These are phyloP conservation scores for Falciphora oryzae DNA, from an alignment of 2,329 filamentous ascomycete species.

Conservation along the genomic window DNA sequence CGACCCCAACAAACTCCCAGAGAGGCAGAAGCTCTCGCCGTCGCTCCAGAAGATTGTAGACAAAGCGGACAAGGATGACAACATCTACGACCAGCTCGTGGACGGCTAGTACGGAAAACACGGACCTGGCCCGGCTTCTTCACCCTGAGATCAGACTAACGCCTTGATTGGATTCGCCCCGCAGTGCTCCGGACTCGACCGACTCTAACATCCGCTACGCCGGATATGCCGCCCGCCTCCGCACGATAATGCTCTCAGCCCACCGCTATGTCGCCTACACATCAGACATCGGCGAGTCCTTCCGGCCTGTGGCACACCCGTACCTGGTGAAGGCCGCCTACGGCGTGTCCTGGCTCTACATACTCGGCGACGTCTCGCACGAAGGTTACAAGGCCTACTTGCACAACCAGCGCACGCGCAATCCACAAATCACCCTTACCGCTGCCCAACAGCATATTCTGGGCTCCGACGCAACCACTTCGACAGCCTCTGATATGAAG, in stretches of 20 bases:
- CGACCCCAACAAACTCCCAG: constrained; percentile 42
- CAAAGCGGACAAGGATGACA: constrained; percentile 57
- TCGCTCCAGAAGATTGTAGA: constrained; percentile 54
- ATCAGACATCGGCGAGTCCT: constrained; percentile 92
- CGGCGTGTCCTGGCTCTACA: constrained; percentile 86
- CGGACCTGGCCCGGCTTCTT: not conserved
- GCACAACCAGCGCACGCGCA: constrained; percentile 70
- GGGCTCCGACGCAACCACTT: constrained; percentile 28
- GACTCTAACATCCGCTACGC: constrained; percentile 85
- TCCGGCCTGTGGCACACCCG: constrained; percentile 87
- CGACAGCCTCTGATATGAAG: constrained; percentile 16
- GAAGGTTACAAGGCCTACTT: constrained; percentile 95
- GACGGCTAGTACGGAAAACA: constrained; percentile 64
- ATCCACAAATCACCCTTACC: constrained; percentile 58
- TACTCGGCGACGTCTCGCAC: constrained; percentile 82
- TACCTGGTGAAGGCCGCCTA: constrained; percentile 77
- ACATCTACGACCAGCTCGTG: constrained; percentile 70
- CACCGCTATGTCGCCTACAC: constrained; percentile 98
- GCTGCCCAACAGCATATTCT: constrained; percentile 42
- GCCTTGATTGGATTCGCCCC: not conserved
- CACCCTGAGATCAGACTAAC: not conserved
- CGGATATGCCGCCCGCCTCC: constrained; percentile 78
- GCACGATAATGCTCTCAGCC: constrained; percentile 81
- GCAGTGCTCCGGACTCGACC: constrained; percentile 71
- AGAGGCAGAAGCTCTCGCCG: constrained; percentile 45